Evolutionary conservation across 2,329 filamentous ascomycete genomes (phyloP).

Genomic region (Cordyceps fumosorosea): DNA sequence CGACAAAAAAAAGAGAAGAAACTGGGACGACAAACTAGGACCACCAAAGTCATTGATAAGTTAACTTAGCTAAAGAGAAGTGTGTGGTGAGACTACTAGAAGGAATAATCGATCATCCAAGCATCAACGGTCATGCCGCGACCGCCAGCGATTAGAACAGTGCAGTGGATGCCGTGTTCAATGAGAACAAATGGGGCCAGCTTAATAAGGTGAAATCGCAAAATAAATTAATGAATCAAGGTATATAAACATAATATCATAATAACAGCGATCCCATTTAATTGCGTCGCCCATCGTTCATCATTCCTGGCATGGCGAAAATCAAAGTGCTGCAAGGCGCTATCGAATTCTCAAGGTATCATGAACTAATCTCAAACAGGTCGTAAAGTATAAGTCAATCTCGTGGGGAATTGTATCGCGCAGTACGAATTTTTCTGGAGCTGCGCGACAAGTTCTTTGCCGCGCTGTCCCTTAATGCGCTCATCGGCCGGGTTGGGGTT

Average conservation of each 20-base stretch:
- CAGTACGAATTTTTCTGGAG: neutral
- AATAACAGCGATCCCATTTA: neutral
- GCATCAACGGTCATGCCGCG: too few relatives aligned
- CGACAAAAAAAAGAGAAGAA: neutral
- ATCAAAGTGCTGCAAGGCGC: neutral
- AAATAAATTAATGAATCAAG: neutral
- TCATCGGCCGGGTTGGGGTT: neutral
- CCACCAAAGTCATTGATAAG: too few relatives aligned
- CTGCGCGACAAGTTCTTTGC: neutral
- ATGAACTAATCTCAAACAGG: neutral
- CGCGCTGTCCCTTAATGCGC: neutral
- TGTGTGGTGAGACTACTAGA: too few relatives aligned
- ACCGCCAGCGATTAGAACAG: too few relatives aligned
- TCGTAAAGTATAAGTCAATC: neutral
- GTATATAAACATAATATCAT: neutral
- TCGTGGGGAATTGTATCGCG: neutral
- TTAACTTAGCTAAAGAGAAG: too few relatives aligned
- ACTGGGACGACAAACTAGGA: too few relatives aligned
- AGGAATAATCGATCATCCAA: too few relatives aligned
- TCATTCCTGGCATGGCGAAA: neutral
- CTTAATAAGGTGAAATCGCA: neutral
- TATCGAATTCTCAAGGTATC: slow-evolving; percentile 1
- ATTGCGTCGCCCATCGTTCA: neutral
- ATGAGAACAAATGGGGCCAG: too few relatives aligned
- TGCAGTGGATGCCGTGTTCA: too few relatives aligned